Conservation (phyloP, 371 early-diverging fungal genomes). For the Mortierella sp. region DNA sequence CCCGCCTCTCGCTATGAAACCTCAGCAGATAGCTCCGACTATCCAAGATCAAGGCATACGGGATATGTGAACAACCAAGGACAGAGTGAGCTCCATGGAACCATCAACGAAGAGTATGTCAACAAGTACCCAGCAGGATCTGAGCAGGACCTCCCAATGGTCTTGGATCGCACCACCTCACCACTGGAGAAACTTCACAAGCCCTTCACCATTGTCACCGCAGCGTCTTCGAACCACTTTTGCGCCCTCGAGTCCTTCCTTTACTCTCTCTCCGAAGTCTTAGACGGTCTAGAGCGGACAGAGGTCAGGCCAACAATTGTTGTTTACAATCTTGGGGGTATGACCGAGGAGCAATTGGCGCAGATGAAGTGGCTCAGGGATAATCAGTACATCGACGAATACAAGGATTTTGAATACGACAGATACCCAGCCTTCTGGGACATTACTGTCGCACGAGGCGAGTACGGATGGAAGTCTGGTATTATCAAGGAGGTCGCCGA, state of each 20-base stretch:
- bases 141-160: constrained; percentile 28
- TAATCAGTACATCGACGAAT: constrained; percentile 58
- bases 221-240: constrained; percentile 70
- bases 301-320: constrained; percentile 54
- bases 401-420: constrained; percentile 62
- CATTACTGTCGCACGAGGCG: constrained; percentile 65
- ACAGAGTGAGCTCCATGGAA: background rate
- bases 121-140: constrained; percentile 12
- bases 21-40: constrained; percentile 4
- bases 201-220: constrained; percentile 68
- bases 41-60: constrained; percentile 7
- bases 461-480: constrained; percentile 77
- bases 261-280: constrained; percentile 60
- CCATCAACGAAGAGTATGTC: constrained; percentile 22
- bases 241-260: constrained; percentile 71
- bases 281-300: constrained; percentile 43
- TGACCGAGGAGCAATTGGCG: constrained; percentile 43
- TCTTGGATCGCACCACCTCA: constrained; percentile 33
- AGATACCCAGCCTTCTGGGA: constrained; percentile 73
- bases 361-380: constrained; percentile 51
- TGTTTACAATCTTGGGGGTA: constrained; percentile 61
- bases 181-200: constrained; percentile 35
- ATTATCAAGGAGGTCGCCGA: constrained; percentile 67
- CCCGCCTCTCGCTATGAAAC: background rate
- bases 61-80: background rate